These are phyloP conservation scores for Arthroderma uncinatum DNA, from an alignment of 2,329 filamentous ascomycete genomes.

Conservation along the genomic window DNA sequence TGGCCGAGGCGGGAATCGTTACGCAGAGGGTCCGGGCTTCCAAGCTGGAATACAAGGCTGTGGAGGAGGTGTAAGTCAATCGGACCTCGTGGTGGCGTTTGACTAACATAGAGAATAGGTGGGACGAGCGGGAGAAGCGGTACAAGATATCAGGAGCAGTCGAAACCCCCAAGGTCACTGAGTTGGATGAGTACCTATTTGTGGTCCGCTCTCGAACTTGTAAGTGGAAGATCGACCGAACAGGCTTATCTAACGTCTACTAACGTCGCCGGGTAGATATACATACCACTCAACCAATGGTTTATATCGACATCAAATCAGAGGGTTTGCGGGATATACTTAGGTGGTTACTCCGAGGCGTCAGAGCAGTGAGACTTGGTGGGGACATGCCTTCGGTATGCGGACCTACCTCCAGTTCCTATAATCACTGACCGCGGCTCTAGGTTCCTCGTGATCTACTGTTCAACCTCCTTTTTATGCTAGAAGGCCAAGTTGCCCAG, in stretches of 20 bases:
- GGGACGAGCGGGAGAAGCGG: slow-evolving; percentile 21
- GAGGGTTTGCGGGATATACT: slow-evolving; percentile 23
- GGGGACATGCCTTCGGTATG: slow-evolving; percentile 25
- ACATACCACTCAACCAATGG: slow-evolving; percentile 17
- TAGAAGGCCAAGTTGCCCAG: slow-evolving; percentile 13
- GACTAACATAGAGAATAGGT: slow-evolving; percentile 14
- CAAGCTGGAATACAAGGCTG: slow-evolving; percentile 17
- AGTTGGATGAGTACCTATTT: slow-evolving; percentile 20
- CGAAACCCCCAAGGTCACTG: slow-evolving; percentile 13
- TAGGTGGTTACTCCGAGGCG: slow-evolving; percentile 20
- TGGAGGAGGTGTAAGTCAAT: slow-evolving; percentile 17
- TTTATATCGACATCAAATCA: slow-evolving; percentile 26
- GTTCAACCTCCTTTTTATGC: slow-evolving; percentile 18
- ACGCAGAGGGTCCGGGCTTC: slow-evolving; percentile 11
- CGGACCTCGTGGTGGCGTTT: slow-evolving; percentile 10
- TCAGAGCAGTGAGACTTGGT: slow-evolving; percentile 23
- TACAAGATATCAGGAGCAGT: slow-evolving; percentile 22
- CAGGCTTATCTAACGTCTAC: slow-evolving; percentile 10
- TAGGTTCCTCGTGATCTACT: slow-evolving; percentile 17
- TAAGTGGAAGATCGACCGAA: slow-evolving; percentile 8
- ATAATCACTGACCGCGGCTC: slow-evolving; percentile 4
- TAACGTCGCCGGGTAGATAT: slow-evolving; percentile 18
- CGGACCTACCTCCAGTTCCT: neutral
- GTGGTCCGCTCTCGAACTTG: slow-evolving; percentile 19
- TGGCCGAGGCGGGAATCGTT: neutral